These are phyloP conservation scores for Fusarium annulatum DNA, from an alignment of 2,329 filamentous ascomycete species.

Conservation along the genomic window DNA sequence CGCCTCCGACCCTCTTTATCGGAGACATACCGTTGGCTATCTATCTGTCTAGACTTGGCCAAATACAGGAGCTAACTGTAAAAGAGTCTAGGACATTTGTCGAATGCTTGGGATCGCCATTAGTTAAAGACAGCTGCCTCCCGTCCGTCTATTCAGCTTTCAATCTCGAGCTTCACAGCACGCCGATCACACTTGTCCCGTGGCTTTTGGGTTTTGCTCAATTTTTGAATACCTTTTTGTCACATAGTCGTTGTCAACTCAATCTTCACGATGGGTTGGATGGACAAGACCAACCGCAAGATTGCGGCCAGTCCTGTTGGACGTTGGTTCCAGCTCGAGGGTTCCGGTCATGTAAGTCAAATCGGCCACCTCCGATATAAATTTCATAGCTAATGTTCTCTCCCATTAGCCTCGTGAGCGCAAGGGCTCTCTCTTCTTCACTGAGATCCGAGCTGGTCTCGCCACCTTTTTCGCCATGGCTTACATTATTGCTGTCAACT, in stretches of 20 bases:
- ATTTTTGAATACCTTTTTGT: conserved; percentile 14
- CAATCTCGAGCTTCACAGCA: conserved; percentile 6
- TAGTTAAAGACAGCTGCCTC: conserved; percentile 27
- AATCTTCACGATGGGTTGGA: conserved; percentile 57
- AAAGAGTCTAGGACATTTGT: conserved; percentile 22
- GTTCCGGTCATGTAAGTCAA: conserved; percentile 79
- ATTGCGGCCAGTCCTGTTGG: conserved; percentile 75
- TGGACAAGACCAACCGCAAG: conserved; percentile 62
- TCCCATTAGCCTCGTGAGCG: conserved; percentile 70
- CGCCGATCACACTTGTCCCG: neutral
- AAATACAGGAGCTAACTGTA: conserved; percentile 25
- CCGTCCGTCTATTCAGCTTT: conserved; percentile 2
- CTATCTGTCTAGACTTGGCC: conserved; percentile 2
- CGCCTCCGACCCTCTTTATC: conserved; percentile 32
- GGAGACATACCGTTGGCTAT: conserved; percentile 28
- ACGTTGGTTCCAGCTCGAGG: conserved; percentile 82
- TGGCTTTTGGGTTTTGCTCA: conserved; percentile 9
- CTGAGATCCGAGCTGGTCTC: conserved; percentile 84
- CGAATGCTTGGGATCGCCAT: neutral
- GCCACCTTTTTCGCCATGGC: conserved; percentile 79
- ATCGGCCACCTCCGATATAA: neutral
- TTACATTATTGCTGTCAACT: conserved; percentile 66
- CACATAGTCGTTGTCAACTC: neutral
- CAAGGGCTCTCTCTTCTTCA: conserved; percentile 81
- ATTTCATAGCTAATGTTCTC: neutral